These are phyloP conservation scores for Neurospora sublineolata DNA, from an alignment of 495 filamentous ascomycete genomes.

Conservation along the genomic window DNA sequence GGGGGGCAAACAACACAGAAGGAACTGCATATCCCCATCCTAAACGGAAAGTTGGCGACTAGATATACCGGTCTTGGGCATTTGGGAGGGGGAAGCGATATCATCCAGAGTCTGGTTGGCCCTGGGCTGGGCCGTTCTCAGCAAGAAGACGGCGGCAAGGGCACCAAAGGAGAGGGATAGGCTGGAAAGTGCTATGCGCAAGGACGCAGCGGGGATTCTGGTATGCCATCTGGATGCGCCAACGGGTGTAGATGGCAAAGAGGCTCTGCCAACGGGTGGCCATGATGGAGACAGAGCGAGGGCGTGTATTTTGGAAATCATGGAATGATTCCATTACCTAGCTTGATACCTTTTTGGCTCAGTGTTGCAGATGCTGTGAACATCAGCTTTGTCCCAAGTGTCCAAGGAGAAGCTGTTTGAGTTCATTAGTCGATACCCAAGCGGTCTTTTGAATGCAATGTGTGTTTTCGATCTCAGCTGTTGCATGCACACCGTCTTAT, in stretches of 20 bases:
- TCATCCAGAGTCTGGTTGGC: not conserved
- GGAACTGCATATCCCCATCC: not conserved
- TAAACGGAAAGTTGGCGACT: not conserved
- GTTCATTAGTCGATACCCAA: not conserved
- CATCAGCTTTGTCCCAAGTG: not conserved
- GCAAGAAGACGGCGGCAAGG: not conserved
- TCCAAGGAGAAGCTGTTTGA: not conserved
- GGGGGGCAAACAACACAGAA: not conserved
- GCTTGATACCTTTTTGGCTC: not conserved
- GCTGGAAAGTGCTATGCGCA: not conserved
- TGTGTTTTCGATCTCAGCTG: not conserved
- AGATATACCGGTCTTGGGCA: not conserved
- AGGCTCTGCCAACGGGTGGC: not conserved
- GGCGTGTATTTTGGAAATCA: not conserved
- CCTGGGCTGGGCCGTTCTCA: not conserved
- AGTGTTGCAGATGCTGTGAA: not conserved
- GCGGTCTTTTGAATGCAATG: not conserved
- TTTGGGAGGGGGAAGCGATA: not conserved
- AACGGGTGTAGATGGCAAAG: not conserved
- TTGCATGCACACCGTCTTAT: not conserved
- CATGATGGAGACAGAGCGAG: not conserved
- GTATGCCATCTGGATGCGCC: not conserved
- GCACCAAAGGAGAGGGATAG: not conserved
- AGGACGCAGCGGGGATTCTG: not conserved
- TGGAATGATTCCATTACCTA: not conserved